Percentiles rank a stretch among this genome's conserved stretches.
Conservation (phyloP, 106 monocot genomes). For the Acorus calamus region DNA sequence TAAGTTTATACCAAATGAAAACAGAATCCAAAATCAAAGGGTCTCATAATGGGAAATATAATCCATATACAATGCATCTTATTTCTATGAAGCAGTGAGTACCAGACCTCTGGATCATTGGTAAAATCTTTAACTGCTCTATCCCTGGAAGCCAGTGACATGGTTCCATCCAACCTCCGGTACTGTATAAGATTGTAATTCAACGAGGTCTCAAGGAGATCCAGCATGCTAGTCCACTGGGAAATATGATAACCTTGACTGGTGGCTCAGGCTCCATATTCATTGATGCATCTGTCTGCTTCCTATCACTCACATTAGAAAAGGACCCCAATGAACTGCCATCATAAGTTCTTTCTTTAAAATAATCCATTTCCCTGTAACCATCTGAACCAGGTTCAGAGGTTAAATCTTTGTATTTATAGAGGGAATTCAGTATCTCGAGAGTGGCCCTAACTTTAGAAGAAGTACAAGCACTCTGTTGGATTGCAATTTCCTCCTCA, state of each 20-base stretch:
- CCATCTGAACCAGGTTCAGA: neutral
- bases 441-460: conserved; percentile 67
- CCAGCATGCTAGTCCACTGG: conserved; percentile 94
- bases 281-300: neutral
- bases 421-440: conserved; percentile 59
- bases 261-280: conserved; percentile 19
- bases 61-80: neutral
- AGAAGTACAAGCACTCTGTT: conserved; percentile 39
- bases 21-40: no score
- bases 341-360: neutral
- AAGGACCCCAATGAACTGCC: neutral
- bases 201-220: conserved; percentile 65
- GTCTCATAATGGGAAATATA: neutral
- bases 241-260: conserved; percentile 88
- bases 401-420: conserved; percentile 1
- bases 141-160: conserved; percentile 72
- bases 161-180: conserved; percentile 82
- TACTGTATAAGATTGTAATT: conserved; percentile 63
- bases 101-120: conserved; percentile 73
- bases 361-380: conserved; percentile 2
- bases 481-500: conserved; percentile 29
- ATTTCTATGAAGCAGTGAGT: neutral
- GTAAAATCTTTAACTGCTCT: conserved; percentile 78
- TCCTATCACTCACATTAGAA: conserved; percentile 1
- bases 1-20: no score